phyloP scores from a whole-genome alignment of 345 rosid species.

The Camelina neglecta region DNA sequence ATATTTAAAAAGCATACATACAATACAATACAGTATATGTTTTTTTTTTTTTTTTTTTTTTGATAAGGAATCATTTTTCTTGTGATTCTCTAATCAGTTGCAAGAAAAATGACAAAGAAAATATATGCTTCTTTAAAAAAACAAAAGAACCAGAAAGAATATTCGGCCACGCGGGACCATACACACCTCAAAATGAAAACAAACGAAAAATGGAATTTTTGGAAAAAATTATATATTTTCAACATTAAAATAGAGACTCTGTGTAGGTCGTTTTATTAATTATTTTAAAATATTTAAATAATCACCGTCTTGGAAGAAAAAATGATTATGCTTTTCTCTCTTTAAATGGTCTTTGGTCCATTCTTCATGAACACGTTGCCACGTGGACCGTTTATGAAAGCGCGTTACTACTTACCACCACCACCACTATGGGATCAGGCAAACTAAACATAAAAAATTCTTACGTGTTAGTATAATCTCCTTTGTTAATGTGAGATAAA shows the following conservation, averaged over 20 bases:
- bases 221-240: neutral
- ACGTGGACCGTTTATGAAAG: neutral
- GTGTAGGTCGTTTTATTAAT: neutral
- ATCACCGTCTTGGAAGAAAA: slow-evolving; percentile 27
- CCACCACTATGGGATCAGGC: no score
- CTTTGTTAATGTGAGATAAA: no score
- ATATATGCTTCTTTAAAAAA: neutral
- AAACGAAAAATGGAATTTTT: slow-evolving; percentile 9
- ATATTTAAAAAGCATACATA: neutral
- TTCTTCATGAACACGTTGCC: slow-evolving; percentile 4
- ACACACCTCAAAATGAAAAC: slow-evolving; percentile 30
- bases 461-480: no score
- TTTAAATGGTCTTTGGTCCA: slow-evolving; percentile 16
- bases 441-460: no score
- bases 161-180: slow-evolving; percentile 32
- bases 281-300: slow-evolving; percentile 14
- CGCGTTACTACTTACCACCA: neutral
- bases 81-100: slow-evolving; percentile 3
- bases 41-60: neutral
- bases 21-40: neutral
- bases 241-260: slow-evolving; percentile 16
- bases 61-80: slow-evolving; percentile 20
- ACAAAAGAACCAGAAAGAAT: slow-evolving; percentile 20
- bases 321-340: neutral
- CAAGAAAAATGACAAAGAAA: slow-evolving; percentile 29